These are phyloP conservation scores for Salix caprea DNA, from an alignment of 345 rosid genomes.

Conservation along the genomic window DNA sequence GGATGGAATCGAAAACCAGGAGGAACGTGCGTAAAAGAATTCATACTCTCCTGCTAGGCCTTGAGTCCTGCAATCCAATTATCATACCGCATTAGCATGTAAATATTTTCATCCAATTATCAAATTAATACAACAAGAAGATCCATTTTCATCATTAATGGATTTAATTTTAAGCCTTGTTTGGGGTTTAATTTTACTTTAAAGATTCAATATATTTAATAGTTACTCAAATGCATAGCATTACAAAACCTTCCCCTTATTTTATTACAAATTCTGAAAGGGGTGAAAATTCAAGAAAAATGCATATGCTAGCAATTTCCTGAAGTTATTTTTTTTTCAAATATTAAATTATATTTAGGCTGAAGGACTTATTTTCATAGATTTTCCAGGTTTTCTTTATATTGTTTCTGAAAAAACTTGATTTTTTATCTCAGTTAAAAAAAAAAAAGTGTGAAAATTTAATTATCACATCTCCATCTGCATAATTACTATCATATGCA, in stretches of 20 bases:
- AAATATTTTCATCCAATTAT: neutral
- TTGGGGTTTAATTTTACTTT: neutral
- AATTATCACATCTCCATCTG: too few species aligned
- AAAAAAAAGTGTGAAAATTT: too few species aligned
- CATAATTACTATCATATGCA: neutral
- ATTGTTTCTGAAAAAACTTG: too few species aligned
- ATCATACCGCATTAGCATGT: neutral
- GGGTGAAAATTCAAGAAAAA: neutral
- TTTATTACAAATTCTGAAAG: neutral
- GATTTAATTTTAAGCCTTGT: neutral
- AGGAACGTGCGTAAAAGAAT: slow-evolving; percentile 27
- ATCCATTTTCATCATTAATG: neutral
- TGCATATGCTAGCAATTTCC: neutral
- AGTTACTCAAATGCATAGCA: too few species aligned
- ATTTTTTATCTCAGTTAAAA: too few species aligned
- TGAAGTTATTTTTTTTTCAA: neutral
- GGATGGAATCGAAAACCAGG: slow-evolving; percentile 41
- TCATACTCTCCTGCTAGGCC: slow-evolving; percentile 11
- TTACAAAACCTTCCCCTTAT: neutral
- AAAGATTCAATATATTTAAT: neutral
- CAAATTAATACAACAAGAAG: neutral
- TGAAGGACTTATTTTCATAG: neutral
- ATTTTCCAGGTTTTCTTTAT: too few species aligned
- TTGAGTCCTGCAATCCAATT: slow-evolving; percentile 18
- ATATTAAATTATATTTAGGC: neutral